Conservation (phyloP, 2,329 filamentous ascomycete species). For the Xylariaceae sp. region DNA sequence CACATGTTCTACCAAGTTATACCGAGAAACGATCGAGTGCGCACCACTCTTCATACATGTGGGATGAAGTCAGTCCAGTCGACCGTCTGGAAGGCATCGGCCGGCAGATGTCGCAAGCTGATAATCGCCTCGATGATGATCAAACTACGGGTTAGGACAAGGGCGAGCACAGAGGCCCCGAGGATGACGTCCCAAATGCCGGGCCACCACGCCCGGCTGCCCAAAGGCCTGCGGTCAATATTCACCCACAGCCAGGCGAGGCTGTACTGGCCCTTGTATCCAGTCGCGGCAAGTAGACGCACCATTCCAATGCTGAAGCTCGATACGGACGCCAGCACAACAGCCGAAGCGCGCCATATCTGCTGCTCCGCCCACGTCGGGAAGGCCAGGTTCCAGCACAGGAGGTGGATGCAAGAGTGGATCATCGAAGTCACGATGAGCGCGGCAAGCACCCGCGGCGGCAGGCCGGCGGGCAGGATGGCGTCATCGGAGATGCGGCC, state of each 20-base stretch:
- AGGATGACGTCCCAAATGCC: not conserved
- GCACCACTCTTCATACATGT: slow-evolving; percentile 2
- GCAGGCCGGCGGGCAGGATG: not conserved
- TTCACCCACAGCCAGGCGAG: slow-evolving; percentile 1
- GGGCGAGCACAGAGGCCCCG: not conserved
- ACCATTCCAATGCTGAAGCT: slow-evolving; percentile 1
- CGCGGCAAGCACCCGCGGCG: not conserved
- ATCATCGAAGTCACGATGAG: slow-evolving; percentile 1
- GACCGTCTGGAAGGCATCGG: not conserved
- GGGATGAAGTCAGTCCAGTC: slow-evolving; percentile 2
- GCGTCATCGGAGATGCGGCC: slow-evolving; percentile 1
- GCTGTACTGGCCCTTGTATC: slow-evolving; percentile 1
- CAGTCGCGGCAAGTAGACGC: not conserved
- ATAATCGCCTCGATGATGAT: slow-evolving; percentile 1
- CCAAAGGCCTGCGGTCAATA: not conserved
- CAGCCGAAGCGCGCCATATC: slow-evolving; percentile 1
- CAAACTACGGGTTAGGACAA: not conserved
- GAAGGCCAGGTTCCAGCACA: slow-evolving; percentile 1
- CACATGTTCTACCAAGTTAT: no score
- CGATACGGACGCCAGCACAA: slow-evolving; percentile 1
- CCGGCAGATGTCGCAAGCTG: slow-evolving; percentile 1
- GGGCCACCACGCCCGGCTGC: not conserved
- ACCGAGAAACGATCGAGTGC: no score
- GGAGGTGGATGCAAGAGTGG: slow-evolving; percentile 1
- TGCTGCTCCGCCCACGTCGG: not conserved